Conservation (phyloP, 2,329 filamentous ascomycete species). For the Verticillium isaacii region DNA sequence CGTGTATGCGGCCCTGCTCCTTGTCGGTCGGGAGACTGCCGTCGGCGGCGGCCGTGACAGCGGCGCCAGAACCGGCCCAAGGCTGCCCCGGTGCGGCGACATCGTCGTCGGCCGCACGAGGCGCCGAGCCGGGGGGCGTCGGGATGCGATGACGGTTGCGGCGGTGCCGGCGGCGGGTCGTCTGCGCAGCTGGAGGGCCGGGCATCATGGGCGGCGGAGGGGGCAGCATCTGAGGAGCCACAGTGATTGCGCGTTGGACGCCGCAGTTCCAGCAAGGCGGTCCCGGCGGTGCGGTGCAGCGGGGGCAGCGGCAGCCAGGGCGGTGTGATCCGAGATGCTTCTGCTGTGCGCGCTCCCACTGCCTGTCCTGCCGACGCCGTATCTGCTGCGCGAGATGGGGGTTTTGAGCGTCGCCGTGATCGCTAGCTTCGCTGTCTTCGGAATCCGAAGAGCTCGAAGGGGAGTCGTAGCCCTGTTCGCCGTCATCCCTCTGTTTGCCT, state of each 20-base stretch:
- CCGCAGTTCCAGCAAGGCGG: slow-evolving; percentile 37
- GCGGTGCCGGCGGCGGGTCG: slow-evolving; percentile 8
- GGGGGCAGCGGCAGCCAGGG: slow-evolving; percentile 36
- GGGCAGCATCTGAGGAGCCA: slow-evolving; percentile 11
- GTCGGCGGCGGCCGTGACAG: slow-evolving; percentile 8
- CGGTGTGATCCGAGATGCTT: slow-evolving; percentile 41
- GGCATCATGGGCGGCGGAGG: slow-evolving; percentile 14
- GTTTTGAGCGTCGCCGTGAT: slow-evolving; percentile 28
- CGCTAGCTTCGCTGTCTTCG: slow-evolving; percentile 24
- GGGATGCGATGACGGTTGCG: slow-evolving; percentile 8
- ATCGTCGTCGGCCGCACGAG: neutral
- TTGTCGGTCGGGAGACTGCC: slow-evolving; percentile 13
- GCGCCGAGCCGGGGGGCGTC: slow-evolving; percentile 9
- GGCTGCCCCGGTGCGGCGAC: neutral
- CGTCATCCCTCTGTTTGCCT: slow-evolving; percentile 32
- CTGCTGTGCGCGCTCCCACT: slow-evolving; percentile 30
- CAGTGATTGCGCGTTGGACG: slow-evolving; percentile 24
- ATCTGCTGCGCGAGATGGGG: slow-evolving; percentile 26
- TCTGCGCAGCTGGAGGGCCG: slow-evolving; percentile 5
- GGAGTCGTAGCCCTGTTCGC: slow-evolving; percentile 23
- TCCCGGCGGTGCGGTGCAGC: slow-evolving; percentile 26
- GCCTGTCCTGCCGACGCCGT: slow-evolving; percentile 19
- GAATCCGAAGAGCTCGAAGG: slow-evolving; percentile 27
- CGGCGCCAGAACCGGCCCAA: neutral
- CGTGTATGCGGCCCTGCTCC: slow-evolving; percentile 28